Evolutionary conservation across 768 basidiomycete genomes (phyloP).

Genomic region (Suillus clintonianus): DNA sequence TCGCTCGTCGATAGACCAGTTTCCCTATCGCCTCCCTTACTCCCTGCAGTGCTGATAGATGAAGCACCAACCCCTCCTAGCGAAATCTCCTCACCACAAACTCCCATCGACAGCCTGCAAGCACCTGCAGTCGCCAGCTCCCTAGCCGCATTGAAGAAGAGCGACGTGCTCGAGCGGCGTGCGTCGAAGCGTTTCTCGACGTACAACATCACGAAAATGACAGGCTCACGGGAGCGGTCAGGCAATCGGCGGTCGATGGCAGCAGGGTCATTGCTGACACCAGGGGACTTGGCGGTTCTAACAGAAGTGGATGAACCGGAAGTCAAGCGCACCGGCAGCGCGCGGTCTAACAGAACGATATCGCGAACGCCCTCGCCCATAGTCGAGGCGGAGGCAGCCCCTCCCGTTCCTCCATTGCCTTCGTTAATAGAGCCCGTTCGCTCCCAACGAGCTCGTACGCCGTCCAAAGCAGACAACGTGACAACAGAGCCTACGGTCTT

Average conservation of each 20-base stretch:
- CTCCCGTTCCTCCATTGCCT: constrained; percentile 51
- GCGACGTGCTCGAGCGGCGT: constrained; percentile 82
- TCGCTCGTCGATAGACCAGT: constrained; percentile 77
- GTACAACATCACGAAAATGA: constrained; percentile 94
- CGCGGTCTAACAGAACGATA: constrained; percentile 23
- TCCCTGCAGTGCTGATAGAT: constrained; percentile 50
- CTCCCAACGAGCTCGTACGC: constrained; percentile 3
- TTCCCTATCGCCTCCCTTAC: constrained; percentile 39
- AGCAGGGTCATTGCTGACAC: constrained; percentile 60
- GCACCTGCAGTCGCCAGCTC: constrained; percentile 74
- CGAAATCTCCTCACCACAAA: constrained; percentile 26
- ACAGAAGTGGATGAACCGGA: constrained; percentile 69
- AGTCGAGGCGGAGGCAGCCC: constrained; percentile 13
- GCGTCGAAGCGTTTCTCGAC: constrained; percentile 96
- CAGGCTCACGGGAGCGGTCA: constrained; percentile 58
- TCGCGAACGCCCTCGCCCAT: constrained; percentile 39
- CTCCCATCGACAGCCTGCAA: constrained; percentile 39
- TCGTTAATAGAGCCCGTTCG: constrained; percentile 43
- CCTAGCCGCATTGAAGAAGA: constrained; percentile 85
- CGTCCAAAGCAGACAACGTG: constrained; percentile 2
- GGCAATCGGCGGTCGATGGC: constrained; percentile 70
- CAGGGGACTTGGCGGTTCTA: constrained; percentile 71
- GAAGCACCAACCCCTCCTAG: constrained; percentile 27
- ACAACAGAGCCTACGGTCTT: constrained; percentile 17
- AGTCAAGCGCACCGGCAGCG: constrained; percentile 14